Conservation (phyloP, 345 rosid genomes). For the Noccaea bulbosa region DNA sequence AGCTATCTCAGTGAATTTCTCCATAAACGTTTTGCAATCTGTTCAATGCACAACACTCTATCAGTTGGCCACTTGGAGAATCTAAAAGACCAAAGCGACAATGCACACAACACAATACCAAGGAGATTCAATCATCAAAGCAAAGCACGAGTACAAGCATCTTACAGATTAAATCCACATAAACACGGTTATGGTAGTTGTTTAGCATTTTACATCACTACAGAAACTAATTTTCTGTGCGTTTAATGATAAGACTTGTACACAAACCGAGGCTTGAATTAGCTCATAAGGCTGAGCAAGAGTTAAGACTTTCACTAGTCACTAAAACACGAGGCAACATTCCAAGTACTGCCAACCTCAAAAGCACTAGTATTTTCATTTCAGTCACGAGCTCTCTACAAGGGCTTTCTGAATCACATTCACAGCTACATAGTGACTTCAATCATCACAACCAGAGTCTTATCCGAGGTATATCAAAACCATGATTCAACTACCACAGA, state of each 20-base stretch:
- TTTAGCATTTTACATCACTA: background rate
- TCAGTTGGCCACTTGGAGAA: slow-evolving; percentile 11
- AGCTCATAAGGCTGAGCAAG: background rate
- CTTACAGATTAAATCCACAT: background rate
- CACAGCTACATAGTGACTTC: background rate
- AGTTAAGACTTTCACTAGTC: background rate
- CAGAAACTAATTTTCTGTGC: background rate
- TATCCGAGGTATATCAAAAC: background rate
- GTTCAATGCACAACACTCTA: slow-evolving; percentile 11
- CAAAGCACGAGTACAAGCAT: background rate
- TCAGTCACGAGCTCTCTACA: background rate
- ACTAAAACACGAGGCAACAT: slow-evolving; percentile 9
- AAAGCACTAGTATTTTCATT: slow-evolving; percentile 5
- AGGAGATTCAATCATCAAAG: slow-evolving; percentile 12
- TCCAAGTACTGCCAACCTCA: slow-evolving; percentile 1
- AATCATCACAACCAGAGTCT: background rate
- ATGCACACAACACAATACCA: background rate
- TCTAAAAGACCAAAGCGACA: background rate
- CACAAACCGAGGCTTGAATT: background rate
- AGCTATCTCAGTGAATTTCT: slow-evolving; percentile 70
- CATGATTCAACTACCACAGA: background rate
- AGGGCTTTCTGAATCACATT: background rate
- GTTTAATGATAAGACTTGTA: background rate
- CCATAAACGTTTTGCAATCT: slow-evolving; percentile 93
- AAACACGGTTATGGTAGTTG: background rate